These are phyloP conservation scores for Lactarius hengduanensis DNA, from an alignment of 768 basidiomycete genomes.

Conservation along the genomic window DNA sequence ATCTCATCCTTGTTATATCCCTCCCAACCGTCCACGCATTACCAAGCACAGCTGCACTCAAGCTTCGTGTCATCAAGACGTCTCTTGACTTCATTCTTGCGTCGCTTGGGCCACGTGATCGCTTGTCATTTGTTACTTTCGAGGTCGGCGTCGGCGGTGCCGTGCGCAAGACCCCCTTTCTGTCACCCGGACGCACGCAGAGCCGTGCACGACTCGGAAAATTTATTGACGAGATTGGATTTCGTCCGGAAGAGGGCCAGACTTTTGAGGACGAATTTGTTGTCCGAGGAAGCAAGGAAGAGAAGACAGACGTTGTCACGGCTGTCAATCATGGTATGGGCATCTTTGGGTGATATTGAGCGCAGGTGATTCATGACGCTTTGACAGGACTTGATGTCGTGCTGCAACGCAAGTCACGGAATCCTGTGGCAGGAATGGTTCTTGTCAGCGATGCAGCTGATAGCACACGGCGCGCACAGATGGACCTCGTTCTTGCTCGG, in stretches of 20 bases:
- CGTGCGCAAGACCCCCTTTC: conserved; percentile 92
- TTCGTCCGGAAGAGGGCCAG: conserved; percentile 39
- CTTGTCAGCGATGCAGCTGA: conserved; percentile 93
- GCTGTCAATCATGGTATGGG: conserved; percentile 89
- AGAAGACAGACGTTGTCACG: conserved; percentile 96
- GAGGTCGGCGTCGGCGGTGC: conserved; percentile 81
- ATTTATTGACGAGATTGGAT: conserved; percentile 73
- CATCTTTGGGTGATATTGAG: conserved; percentile 4
- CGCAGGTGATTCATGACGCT: background rate
- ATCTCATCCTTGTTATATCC: conserved; percentile 89
- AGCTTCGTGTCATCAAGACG: conserved; percentile 83
- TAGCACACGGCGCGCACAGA: conserved; percentile 89
- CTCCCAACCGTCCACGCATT: conserved; percentile 71
- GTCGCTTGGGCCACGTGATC: conserved; percentile 71
- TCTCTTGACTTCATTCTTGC: conserved; percentile 85
- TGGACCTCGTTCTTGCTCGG: conserved; percentile 96
- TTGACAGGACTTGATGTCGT: conserved; percentile 68
- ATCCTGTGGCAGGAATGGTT: conserved; percentile 87
- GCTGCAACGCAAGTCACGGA: conserved; percentile 89
- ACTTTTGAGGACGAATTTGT: conserved; percentile 49
- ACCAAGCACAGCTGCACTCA: conserved; percentile 80
- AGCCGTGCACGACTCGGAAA: conserved; percentile 68
- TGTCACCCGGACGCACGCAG: conserved; percentile 65
- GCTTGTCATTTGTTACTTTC: conserved; percentile 89
- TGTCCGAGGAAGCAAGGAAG: conserved; percentile 77